phyloP scores from a whole-genome alignment of 2,329 filamentous ascomycete species.

The Ascochyta fabae region DNA sequence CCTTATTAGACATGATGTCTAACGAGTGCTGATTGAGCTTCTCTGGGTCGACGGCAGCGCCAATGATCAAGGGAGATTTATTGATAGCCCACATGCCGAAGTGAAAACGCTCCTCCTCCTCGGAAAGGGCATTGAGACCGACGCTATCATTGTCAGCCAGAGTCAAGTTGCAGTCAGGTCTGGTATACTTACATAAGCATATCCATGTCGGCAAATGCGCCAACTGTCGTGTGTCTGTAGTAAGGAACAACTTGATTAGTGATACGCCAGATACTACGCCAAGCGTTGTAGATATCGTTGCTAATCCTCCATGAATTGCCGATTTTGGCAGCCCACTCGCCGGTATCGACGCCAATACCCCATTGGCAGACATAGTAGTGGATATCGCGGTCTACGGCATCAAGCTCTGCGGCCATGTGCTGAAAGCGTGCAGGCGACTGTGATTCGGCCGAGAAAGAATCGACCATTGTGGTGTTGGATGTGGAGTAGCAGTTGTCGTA shows the following conservation, averaged over 20 bases:
- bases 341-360: constrained; percentile 46
- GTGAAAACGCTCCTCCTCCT: constrained; percentile 52
- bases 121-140: constrained; percentile 47
- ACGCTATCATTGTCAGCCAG: constrained; percentile 20
- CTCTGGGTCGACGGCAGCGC: constrained; percentile 45
- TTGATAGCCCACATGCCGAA: constrained; percentile 57
- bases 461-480: constrained; percentile 46
- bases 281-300: constrained; percentile 46
- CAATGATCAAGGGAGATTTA: constrained; percentile 55
- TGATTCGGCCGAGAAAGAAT: constrained; percentile 36
- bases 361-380: constrained; percentile 49
- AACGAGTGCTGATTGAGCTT: constrained; percentile 31
- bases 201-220: constrained; percentile 50
- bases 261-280: constrained; percentile 45
- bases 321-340: constrained; percentile 43
- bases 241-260: constrained; percentile 44
- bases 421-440: constrained; percentile 40
- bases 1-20: constrained; percentile 55
- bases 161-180: no score
- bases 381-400: constrained; percentile 41
- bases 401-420: constrained; percentile 35
- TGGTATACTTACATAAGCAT: constrained; percentile 44
- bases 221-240: constrained; percentile 34
- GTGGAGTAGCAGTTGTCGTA: constrained; percentile 42
- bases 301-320: constrained; percentile 48